Percentiles rank a stretch among this genome's conserved stretches.
phyloP scores from a whole-genome alignment of 352 stramenopile genomes.

The Pythium sukuiense region DNA sequence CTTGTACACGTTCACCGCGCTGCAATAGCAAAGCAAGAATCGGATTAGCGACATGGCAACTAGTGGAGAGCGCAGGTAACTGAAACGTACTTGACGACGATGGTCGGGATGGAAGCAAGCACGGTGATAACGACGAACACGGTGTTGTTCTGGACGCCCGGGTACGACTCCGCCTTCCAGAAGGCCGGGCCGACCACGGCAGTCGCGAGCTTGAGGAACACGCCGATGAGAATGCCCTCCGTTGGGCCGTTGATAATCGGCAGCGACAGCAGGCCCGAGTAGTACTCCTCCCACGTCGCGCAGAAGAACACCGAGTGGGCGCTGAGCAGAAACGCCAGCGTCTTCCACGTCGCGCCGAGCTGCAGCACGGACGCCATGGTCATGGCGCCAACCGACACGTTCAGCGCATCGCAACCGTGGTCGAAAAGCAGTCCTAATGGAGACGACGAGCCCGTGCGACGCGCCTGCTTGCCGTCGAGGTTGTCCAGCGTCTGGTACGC shows the following conservation, averaged over 20 bases:
- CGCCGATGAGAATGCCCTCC: slow-evolving; percentile 93
- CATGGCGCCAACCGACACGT: slow-evolving; percentile 80
- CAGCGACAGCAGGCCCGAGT: slow-evolving; percentile 94
- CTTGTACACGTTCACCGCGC: slow-evolving; percentile 69
- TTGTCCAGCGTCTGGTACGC: slow-evolving; percentile 85
- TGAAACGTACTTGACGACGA: slow-evolving; percentile 73
- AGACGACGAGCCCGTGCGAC: slow-evolving; percentile 77
- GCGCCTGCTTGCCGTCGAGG: slow-evolving; percentile 81
- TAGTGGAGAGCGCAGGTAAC: slow-evolving; percentile 4
- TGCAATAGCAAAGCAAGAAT: slow-evolving; percentile 21
- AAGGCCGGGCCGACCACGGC: slow-evolving; percentile 59
- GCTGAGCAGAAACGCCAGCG: slow-evolving; percentile 70
- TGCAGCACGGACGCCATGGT: slow-evolving; percentile 82
- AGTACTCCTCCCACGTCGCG: slow-evolving; percentile 92
- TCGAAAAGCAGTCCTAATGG: slow-evolving; percentile 84
- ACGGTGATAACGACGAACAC: slow-evolving; percentile 73
- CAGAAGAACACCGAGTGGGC: slow-evolving; percentile 83
- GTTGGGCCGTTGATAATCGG: slow-evolving; percentile 96
- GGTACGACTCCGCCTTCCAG: slow-evolving; percentile 62
- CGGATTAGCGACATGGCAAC: background rate
- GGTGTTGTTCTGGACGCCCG: slow-evolving; percentile 81
- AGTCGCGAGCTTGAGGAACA: slow-evolving; percentile 77
- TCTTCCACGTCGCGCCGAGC: slow-evolving; percentile 77
- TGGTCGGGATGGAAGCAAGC: slow-evolving; percentile 55
- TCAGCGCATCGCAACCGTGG: slow-evolving; percentile 83